A percentile compares a stretch with the other conserved stretches of the same genome.
Evolutionary conservation across 441 rosid genomes (phyloP).

Genomic region (Codiaeum variegatum): DNA sequence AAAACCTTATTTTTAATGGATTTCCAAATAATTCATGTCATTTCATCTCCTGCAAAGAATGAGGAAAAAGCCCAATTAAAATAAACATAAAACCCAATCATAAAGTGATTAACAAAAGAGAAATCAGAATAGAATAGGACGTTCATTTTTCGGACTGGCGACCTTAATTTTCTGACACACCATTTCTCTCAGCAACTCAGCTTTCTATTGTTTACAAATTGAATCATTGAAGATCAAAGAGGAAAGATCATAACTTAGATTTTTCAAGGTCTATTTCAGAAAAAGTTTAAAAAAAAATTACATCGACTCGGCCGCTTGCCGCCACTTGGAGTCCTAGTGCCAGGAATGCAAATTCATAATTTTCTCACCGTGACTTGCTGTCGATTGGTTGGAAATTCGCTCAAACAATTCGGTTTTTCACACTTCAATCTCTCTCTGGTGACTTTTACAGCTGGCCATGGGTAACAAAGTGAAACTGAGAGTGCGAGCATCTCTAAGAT

Average conservation of each 20-base stretch:
- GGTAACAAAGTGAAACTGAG: too few relatives aligned
- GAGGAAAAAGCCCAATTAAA: neutral
- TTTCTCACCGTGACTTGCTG: too few relatives aligned
- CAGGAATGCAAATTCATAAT: too few relatives aligned
- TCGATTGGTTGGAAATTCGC: too few relatives aligned
- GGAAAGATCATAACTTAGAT: neutral
- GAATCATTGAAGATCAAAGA: neutral
- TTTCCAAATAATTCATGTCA: constrained; percentile 82
- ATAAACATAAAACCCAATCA: neutral
- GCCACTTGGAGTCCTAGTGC: too few relatives aligned
- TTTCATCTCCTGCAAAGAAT: constrained; percentile 63
- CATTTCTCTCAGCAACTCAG: constrained; percentile 23
- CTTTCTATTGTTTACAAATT: neutral
- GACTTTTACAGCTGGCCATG: too few relatives aligned
- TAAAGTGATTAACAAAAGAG: neutral
- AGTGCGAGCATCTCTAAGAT: too few relatives aligned
- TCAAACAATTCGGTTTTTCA: too few relatives aligned
- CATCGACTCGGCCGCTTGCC: too few relatives aligned
- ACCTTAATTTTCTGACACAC: constrained; percentile 53
- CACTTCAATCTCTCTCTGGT: too few relatives aligned
- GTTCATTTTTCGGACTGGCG: constrained; percentile 58
- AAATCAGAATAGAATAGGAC: constrained; percentile 26
- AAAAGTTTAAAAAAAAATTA: too few relatives aligned
- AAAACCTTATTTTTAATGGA: constrained; percentile 72
- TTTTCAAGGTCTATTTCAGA: too few relatives aligned